Evolutionary conservation across 768 basidiomycete species (phyloP).

Genomic region (Tricholoma hemisulphureum): DNA sequence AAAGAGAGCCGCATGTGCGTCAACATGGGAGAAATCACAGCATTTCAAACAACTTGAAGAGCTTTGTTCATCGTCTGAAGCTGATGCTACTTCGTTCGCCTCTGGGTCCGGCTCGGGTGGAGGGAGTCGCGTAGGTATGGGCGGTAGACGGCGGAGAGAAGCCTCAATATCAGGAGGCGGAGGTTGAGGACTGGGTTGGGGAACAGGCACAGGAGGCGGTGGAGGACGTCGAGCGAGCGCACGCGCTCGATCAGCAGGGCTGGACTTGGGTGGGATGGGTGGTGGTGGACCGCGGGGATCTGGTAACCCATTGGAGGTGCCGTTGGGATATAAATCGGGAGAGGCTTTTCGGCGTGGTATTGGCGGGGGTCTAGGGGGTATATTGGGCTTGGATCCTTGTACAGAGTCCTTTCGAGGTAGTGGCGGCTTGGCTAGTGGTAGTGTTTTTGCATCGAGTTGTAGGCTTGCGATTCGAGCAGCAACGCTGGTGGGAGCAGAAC

Average conservation of each 20-base stretch:
- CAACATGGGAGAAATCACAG: constrained; percentile 41
- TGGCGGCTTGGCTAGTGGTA: constrained; percentile 14
- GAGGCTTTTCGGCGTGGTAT: constrained; percentile 12
- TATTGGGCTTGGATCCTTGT: not conserved
- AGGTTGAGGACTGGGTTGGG: constrained; percentile 1
- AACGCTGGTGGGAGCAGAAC: constrained; percentile 17
- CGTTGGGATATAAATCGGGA: not conserved
- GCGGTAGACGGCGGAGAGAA: constrained; percentile 29
- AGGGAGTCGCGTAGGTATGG: constrained; percentile 28
- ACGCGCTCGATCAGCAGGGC: constrained; percentile 17
- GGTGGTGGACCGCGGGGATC: constrained; percentile 13
- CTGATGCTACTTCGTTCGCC: not conserved
- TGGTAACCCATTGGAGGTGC: not conserved
- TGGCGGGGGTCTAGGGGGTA: constrained; percentile 12
- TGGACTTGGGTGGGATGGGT: constrained; percentile 18
- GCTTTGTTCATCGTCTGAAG: not conserved
- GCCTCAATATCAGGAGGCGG: constrained; percentile 4
- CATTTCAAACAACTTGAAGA: constrained; percentile 46
- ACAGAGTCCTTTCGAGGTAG: constrained; percentile 11
- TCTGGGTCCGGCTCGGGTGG: constrained; percentile 26
- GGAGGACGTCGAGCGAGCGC: constrained; percentile 35
- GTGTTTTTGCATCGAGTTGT: constrained; percentile 15
- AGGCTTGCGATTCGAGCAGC: constrained; percentile 33
- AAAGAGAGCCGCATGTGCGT: constrained; percentile 43
- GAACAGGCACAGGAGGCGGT: constrained; percentile 25